Evolutionary conservation across 75 land plant species (phyloP), one percentile per base, ranked within the genome.

Genomic region (Azolla pinnata): DNA sequence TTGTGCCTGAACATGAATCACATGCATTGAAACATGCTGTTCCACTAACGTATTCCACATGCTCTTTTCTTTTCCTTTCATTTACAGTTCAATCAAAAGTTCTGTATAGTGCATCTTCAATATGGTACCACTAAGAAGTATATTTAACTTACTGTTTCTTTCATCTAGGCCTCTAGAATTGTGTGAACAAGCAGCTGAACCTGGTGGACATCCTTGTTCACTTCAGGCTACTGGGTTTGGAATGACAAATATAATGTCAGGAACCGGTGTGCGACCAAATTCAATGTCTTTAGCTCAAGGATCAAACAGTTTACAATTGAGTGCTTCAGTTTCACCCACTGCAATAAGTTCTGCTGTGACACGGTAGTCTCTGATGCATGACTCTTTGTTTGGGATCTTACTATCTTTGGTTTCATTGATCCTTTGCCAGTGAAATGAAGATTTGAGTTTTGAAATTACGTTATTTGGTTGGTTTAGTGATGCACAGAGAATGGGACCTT

Each of bases 141-240:
- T n/a, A n/a, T n/a, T n/a, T n/a, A n/a, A n/a, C n/a, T n/a, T n/a
- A n/a, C n/a, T n/a, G n/a, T n/a, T n/a, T n/a, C n/a, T n/a, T n/a
- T n/a, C n/a, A n/a, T n/a, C n/a, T n/a, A 92, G 97, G 74, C 97
- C 97, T 54, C 73, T 88, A 62, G 96, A 92, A 63, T 63, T 88
- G 21, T 80, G 82, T 71, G 97, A 92, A 60, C 58, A 34, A 31
- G 38, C 66, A 1, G 67, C 73, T 46, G 97, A 92, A 2, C 33
- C 70, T 0, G 47, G 58, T 42, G 7, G 72, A 0, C 76, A 68
- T 57, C 70, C 77, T 2, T 91, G 56, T 74, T 79, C 75, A 58
- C 18, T 57, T 17, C 70, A 44, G 54, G 64, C 72, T 46, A 25
- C 85, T 61, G 75, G 75, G 45, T 25, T 79, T 30, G 61, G 78